Evolutionary conservation across 352 stramenopile species (phyloP), one percentile per base, ranked within the genome.

Genomic region (Pythium phragmitis): DNA sequence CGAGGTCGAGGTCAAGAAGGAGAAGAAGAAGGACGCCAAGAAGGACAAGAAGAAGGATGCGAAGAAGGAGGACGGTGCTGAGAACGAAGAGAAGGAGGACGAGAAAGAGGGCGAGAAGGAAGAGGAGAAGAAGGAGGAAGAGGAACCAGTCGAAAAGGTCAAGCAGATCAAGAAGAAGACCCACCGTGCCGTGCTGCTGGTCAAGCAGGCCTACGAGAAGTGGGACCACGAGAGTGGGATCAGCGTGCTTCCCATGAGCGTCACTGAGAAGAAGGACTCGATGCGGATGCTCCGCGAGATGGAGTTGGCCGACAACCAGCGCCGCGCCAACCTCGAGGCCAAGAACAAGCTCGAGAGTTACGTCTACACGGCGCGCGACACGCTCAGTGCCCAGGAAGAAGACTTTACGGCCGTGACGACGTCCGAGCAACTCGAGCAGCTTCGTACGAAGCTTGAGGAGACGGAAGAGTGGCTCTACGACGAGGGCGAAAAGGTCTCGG

Each of bases 391-490:
- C 2, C 72, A 90, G 56, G 89, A 98, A 47, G 79, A 90, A 16
- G 76, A 87, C 55, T 73, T 90, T 16, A 86, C 96, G 52, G 50
- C 83, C 16, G 75, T 98, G 61, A 83, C 75, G 48, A 82, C 86
- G 19, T 76, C 97, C 1, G 88, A 96, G 47, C 88, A 98, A 67
- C 74, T 95, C 13, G 89, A 96, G 57, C 73, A 84, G 17, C 65
- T 98, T 30, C 57, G 70, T 26, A 74, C 80, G 26, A 77, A 86
- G 61, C 75, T 95, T 0, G 77, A 88, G 36, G 87, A 92, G 60
- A 91, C 86, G 6, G 89, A 97, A 65, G 90, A 97, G 37, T 98
- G 95, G 94, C 71, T 98, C 55, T 96, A 97, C 69, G 89, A 98
- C 45, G 91, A 98, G 39, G 91, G 88, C 48, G 94, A 96, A 56